Percentiles rank a stretch among this genome's conserved stretches.
Conservation (phyloP, 1,284 basidiomycete genomes). For the Trametes pubescens region DNA sequence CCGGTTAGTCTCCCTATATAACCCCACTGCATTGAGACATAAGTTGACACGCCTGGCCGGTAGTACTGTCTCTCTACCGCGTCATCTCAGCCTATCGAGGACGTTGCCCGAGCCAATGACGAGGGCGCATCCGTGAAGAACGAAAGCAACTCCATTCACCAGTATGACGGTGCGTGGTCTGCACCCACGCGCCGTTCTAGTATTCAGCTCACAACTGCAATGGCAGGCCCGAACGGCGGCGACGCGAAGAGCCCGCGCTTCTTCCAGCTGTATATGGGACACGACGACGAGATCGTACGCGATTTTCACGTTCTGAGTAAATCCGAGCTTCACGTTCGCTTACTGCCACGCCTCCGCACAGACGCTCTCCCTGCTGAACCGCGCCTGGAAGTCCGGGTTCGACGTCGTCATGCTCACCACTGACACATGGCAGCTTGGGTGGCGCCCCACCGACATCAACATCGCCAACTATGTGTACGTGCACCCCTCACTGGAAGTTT, state of each 20-base stretch:
- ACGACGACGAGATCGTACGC: slow-evolving; percentile 58
- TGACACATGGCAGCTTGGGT: slow-evolving; percentile 69
- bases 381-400: slow-evolving; percentile 59
- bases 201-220: background rate
- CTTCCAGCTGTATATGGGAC: slow-evolving; percentile 70
- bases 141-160: slow-evolving; percentile 49
- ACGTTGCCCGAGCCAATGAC: slow-evolving; percentile 59
- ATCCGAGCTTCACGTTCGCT: background rate
- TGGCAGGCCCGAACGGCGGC: slow-evolving; percentile 45
- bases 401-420: slow-evolving; percentile 63
- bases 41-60: background rate
- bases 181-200: background rate
- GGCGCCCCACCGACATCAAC: slow-evolving; percentile 64
- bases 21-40: background rate
- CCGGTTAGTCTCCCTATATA: slow-evolving; percentile 44
- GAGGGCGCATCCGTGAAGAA: slow-evolving; percentile 47
- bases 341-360: slow-evolving; percentile 16
- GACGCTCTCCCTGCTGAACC: slow-evolving; percentile 55
- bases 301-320: background rate
- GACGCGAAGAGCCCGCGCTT: slow-evolving; percentile 55
- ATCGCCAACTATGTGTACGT: slow-evolving; percentile 58
- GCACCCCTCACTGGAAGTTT: background rate
- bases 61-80: slow-evolving; percentile 67
- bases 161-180: slow-evolving; percentile 38
- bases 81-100: slow-evolving; percentile 60